These are phyloP conservation scores for Starmerella sp. DNA, from an alignment of 805 yeast genomes.

Conservation along the genomic window DNA sequence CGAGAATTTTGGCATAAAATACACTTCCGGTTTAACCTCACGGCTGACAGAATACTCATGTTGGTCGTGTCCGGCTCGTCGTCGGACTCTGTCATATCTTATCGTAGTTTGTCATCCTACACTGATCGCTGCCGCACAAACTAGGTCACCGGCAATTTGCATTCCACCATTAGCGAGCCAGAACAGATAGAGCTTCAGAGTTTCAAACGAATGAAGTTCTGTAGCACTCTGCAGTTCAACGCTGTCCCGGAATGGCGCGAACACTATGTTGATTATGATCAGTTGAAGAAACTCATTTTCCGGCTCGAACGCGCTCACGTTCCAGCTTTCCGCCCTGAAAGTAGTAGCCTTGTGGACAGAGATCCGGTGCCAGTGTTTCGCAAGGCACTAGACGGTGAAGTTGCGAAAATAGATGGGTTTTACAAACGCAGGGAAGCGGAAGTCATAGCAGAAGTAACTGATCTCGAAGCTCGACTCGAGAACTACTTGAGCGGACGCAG, in stretches of 20 bases:
- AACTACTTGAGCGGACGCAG: neutral
- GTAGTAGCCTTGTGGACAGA: constrained; percentile 28
- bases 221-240: constrained; percentile 88
- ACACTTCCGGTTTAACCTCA: too few relatives aligned
- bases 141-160: neutral
- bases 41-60: too few relatives aligned
- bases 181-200: constrained; percentile 12
- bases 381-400: constrained; percentile 66
- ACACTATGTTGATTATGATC: constrained; percentile 79
- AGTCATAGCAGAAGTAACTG: constrained; percentile 39
- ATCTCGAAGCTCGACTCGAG: neutral
- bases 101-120: neutral
- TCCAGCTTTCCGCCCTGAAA: constrained; percentile 23
- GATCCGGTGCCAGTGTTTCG: constrained; percentile 52
- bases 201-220: constrained; percentile 64
- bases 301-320: constrained; percentile 57
- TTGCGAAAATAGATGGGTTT: constrained; percentile 64
- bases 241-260: constrained; percentile 98
- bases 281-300: constrained; percentile 74
- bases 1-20: too few relatives aligned
- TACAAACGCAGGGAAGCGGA: constrained; percentile 56
- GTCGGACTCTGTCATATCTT: neutral
- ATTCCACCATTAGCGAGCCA: neutral
- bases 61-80: too few relatives aligned
- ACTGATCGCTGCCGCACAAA: neutral